A percentile compares a stretch with the other conserved stretches of the same genome.
Conservation (phyloP, 768 basidiomycete species). For the Lactarius akahatsu region DNA sequence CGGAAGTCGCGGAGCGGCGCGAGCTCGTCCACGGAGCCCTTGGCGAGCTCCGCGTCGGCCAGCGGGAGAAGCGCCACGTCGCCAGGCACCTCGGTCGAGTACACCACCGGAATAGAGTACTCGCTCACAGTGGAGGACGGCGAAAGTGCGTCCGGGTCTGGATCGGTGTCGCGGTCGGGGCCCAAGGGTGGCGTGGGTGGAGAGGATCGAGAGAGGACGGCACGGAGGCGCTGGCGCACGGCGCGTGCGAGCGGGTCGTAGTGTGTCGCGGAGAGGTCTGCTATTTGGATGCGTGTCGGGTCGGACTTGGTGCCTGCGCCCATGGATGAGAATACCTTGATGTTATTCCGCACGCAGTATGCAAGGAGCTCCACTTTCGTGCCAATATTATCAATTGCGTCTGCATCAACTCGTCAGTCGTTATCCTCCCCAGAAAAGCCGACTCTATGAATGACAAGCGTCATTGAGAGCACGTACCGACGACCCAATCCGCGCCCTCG, state of each 20-base stretch:
- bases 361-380: slow-evolving; percentile 94
- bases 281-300: slow-evolving; percentile 92
- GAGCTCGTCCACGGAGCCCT: slow-evolving; percentile 86
- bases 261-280: slow-evolving; percentile 87
- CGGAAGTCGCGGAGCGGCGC: slow-evolving; percentile 91
- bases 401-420: slow-evolving; percentile 38
- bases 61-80: slow-evolving; percentile 88
- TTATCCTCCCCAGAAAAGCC: slow-evolving; percentile 18
- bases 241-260: slow-evolving; percentile 95
- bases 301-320: slow-evolving; percentile 94
- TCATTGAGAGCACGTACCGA: slow-evolving; percentile 51
- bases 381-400: slow-evolving; percentile 96
- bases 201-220: slow-evolving; percentile 38
- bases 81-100: slow-evolving; percentile 91
- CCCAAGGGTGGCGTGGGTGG: background rate
- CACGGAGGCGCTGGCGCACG: slow-evolving; percentile 71
- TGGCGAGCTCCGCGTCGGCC: slow-evolving; percentile 87
- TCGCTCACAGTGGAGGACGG: slow-evolving; percentile 44
- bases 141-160: background rate
- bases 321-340: slow-evolving; percentile 97
- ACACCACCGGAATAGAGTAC: slow-evolving; percentile 80
- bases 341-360: slow-evolving; percentile 74
- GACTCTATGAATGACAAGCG: background rate
- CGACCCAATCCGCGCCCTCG: slow-evolving; percentile 90
- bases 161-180: background rate